phyloP scores from a whole-genome alignment of 1,284 basidiomycete species.

The Leccinum holopus region DNA sequence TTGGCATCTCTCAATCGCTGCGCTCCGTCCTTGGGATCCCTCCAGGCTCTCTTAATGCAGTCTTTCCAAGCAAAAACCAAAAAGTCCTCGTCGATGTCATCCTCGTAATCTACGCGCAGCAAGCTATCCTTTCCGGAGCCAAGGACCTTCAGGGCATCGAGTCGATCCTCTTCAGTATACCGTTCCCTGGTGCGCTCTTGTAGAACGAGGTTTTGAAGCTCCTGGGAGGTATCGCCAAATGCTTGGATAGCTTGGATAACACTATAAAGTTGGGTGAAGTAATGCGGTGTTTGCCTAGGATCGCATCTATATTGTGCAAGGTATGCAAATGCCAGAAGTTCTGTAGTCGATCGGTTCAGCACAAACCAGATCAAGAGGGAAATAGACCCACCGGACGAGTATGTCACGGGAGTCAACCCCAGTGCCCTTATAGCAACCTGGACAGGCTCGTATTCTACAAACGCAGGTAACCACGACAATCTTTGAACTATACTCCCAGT shows the following conservation, averaged over 20 bases:
- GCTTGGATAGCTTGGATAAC: constrained; percentile 51
- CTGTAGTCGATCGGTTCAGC: constrained; percentile 37
- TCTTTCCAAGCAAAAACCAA: constrained; percentile 67
- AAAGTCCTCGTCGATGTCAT: constrained; percentile 67
- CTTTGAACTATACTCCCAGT: constrained; percentile 47
- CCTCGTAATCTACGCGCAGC: constrained; percentile 61
- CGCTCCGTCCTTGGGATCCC: constrained; percentile 45
- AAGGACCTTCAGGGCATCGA: constrained; percentile 46
- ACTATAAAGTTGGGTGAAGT: constrained; percentile 58
- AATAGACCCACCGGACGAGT: constrained; percentile 52
- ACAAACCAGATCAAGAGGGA: not conserved
- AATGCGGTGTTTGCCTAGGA: constrained; percentile 55
- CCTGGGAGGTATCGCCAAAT: constrained; percentile 40
- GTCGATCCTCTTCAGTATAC: constrained; percentile 59
- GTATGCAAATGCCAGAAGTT: constrained; percentile 72
- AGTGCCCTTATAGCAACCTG: constrained; percentile 46
- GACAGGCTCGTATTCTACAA: constrained; percentile 40
- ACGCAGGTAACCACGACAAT: constrained; percentile 42
- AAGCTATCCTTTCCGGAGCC: constrained; percentile 65
- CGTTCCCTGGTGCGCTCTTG: constrained; percentile 63
- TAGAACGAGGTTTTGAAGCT: constrained; percentile 55
- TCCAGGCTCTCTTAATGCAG: constrained; percentile 61
- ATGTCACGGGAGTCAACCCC: constrained; percentile 64
- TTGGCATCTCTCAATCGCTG: constrained; percentile 51
- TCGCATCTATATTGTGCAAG: constrained; percentile 76